Percentiles rank a stretch among this genome's conserved stretches.
Conservation (phyloP, 2,329 filamentous ascomycete species). For the Elsinoe arachidis region DNA sequence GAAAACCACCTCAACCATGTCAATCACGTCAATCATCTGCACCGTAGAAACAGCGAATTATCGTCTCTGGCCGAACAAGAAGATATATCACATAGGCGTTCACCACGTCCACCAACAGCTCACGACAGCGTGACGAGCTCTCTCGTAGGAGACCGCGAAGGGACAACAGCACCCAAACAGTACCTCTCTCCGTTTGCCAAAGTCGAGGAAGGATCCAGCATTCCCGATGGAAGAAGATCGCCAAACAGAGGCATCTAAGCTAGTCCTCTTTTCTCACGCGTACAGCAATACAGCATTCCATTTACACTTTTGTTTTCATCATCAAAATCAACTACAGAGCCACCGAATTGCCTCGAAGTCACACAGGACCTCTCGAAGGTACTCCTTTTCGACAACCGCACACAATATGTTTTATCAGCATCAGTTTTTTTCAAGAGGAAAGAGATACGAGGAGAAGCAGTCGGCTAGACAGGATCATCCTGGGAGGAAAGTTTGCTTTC, state of each 20-base stretch:
- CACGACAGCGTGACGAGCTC: conserved; percentile 13
- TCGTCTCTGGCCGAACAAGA: conserved; percentile 7
- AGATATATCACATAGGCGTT: conserved; percentile 3
- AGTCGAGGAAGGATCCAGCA: conserved; percentile 1
- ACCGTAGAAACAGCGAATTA: conserved; percentile 11
- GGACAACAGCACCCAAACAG: conserved; percentile 4
- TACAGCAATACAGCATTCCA: not conserved
- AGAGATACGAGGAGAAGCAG: not conserved
- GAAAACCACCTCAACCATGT: not conserved
- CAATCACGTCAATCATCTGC: not conserved
- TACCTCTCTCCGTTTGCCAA: conserved; percentile 13
- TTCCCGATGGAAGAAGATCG: conserved; percentile 9
- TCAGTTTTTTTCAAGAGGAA: not conserved
- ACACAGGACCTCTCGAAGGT: conserved; percentile 6
- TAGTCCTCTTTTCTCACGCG: not conserved
- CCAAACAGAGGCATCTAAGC: conserved; percentile 9
- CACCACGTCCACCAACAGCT: conserved; percentile 12
- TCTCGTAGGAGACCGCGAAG: conserved; percentile 11
- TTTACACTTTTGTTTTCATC: not conserved
- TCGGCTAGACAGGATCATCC: too few species aligned
- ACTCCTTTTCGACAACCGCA: not conserved
- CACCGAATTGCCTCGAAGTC: not conserved
- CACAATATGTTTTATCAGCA: not conserved
- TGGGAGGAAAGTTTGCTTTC: not conserved
- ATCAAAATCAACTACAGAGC: not conserved